Evolutionary conservation across 2,329 filamentous ascomycete species (phyloP), one percentile per base, ranked within the genome.

Genomic region (Aphanoascus verrucosus): DNA sequence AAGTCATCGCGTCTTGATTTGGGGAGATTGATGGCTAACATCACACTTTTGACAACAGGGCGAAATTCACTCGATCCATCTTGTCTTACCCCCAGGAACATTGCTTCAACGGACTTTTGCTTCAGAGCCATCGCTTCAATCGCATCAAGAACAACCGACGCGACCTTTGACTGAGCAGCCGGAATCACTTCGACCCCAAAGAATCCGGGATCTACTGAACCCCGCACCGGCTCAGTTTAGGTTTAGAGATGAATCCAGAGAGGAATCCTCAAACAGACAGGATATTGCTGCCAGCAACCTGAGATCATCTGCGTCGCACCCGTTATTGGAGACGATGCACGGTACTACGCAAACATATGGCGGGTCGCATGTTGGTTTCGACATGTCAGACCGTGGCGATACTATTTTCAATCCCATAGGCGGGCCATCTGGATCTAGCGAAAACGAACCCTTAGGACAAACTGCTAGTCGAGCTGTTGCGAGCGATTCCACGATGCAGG

Each of bases 11-110:
- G 23, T 28, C n/a, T 12, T 37, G 15, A 12, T 4, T 4, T 40
- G 7, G 1, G 12, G 8, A 9, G 15, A 15, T 54, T 5, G 14
- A 17, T 17, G 7, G 31, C 35, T 56, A 20, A 55, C 15, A 2
- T 28, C 14, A 14, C 9, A 41, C 14, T 19, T 14, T 7, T 38
- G 40, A 14, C 15, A 42, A n/a, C 17, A 52, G 23, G 44, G 46
- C 44, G 46, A 54, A 20, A 44, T 52, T 12, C 55, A 59, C 42
- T 65, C 67, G 5, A 63, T 74, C 11, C 71, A 73, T 58, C 67
- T 74, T 45, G 68, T 69, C 19, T 62, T 72, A 42, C 73, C 72
- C 11, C 73, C 71, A 8, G 50, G 50, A 40, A 52, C 50, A n/a
- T 32, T 42, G 64, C 66, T 23, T 57, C 55, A 17, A 48, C 56